Base-by-base conservation (phyloP, 768 basidiomycete genomes). In the Lactarius deliciosus region DNA sequence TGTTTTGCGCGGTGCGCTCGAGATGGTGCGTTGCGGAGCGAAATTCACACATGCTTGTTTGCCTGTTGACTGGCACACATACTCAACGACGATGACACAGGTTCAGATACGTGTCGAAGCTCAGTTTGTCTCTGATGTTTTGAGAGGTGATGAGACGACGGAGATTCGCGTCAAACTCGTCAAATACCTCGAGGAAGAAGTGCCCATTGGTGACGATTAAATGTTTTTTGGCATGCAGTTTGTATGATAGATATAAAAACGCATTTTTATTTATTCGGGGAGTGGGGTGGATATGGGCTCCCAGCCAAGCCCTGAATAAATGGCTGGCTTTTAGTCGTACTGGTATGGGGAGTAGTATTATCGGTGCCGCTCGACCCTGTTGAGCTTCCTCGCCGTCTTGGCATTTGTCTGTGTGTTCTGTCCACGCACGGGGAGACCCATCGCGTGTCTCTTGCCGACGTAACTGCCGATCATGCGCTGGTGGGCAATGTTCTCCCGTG, bases 61-160 rank as follows among this genome's bases (percentile, higher is more conserved):
- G 36, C 7, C 41, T 8, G 18, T 43, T 20, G 0, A 43, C 8
- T 2, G 43, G 25, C 22, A 15, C 47, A 5, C 2, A 15, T 25
- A 16, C 50, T 50, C 47, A 22, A 20, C 9, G 57, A 53, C 8
- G 16, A 22, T 32, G n/a, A 11, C 34, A 25, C 75, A 98, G 96
- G 88, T 98, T 34, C 96, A 98, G 76, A 91, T 98, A 85, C 96
- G 96, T 75, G 95, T 96, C 22, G 90, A 94, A 66, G 89, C 86
- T 13, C 85, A 87, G 54, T 98, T 98, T 76, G 73, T 96, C 25
- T 93, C 93, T 2, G 97, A 99, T 73, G 87, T 90, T 5, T 81
- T 98, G 69, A 82, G 94, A 67, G 97, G 97, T 4, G 97, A 98
- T 73, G 96, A 98, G 73, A 87, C 80, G 69, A 98, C 96, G 28